Conservation (phyloP, 345 rosid genomes). For the Citrus reticulata region DNA sequence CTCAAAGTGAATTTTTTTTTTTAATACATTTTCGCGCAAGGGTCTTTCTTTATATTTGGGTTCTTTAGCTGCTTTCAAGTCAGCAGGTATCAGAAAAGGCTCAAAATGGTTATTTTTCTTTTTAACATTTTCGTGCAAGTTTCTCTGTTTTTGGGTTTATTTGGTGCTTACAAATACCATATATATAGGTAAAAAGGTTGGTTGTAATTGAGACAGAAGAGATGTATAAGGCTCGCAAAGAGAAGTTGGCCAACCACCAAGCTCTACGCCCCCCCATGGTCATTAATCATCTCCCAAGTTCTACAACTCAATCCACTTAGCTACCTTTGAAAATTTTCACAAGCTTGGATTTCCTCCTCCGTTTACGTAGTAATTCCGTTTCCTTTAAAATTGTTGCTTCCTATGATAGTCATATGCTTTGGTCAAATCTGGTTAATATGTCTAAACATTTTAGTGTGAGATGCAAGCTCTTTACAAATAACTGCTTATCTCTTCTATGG, state of each 20-base stretch:
- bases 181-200: constrained; percentile 62
- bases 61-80: background rate
- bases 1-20: background rate
- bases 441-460: background rate
- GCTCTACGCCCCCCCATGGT: constrained; percentile 61
- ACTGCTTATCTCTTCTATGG: background rate
- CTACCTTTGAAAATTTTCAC: constrained; percentile 14
- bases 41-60: background rate
- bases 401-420: background rate
- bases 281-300: constrained; percentile 40
- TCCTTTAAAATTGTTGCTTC: background rate
- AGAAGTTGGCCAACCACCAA: constrained; percentile 47
- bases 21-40: background rate
- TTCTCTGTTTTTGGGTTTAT: background rate
- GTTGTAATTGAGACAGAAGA: constrained; percentile 77
- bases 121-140: background rate
- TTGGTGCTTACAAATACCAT: background rate
- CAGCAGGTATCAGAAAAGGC: constrained; percentile 46
- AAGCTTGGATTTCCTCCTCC: constrained; percentile 14
- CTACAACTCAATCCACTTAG: constrained; percentile 38
- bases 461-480: background rate
- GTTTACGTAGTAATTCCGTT: constrained; percentile 7
- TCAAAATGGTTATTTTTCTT: background rate
- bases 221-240: constrained; percentile 72
- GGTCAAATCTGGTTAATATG: background rate